A percentile compares a stretch with the other conserved stretches of the same genome.
Conservation (phyloP, 2,329 filamentous ascomycete species). For the Ophiostoma angusticollis region DNA sequence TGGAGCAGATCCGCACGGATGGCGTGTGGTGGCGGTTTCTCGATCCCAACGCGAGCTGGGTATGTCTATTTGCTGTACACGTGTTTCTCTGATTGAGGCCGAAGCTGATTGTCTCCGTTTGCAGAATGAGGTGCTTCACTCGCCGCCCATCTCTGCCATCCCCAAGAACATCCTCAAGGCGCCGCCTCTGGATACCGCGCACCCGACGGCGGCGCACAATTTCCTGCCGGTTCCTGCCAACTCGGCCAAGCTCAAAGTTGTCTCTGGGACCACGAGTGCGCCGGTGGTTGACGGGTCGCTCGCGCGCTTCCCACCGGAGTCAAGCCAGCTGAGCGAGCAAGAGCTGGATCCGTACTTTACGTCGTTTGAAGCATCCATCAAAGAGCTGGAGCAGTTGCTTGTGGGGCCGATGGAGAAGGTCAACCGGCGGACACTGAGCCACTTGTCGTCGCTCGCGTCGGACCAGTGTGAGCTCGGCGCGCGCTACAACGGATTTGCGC, state of each 20-base stretch:
- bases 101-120: constrained; percentile 13
- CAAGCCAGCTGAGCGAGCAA: constrained; percentile 65
- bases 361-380: constrained; percentile 81
- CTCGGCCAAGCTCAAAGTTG: constrained; percentile 71
- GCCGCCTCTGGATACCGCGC: constrained; percentile 89
- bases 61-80: too few relatives aligned
- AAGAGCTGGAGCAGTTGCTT: constrained; percentile 77
- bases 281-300: constrained; percentile 17
- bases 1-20: constrained; percentile 84
- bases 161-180: constrained; percentile 91
- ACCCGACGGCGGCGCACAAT: constrained; percentile 73
- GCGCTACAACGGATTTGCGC: constrained; percentile 91
- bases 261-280: constrained; percentile 19
- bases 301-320: constrained; percentile 65
- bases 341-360: constrained; percentile 95
- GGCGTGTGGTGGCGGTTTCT: constrained; percentile 97
- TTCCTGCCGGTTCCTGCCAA: constrained; percentile 76
- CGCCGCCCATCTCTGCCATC: constrained; percentile 78
- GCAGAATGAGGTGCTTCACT: constrained; percentile 87
- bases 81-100: not conserved
- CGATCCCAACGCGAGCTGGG: constrained; percentile 97
- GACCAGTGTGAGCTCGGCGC: constrained; percentile 89
- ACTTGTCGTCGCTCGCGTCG: constrained; percentile 69
- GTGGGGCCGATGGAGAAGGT: constrained; percentile 95
- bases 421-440: constrained; percentile 76